Evolutionary conservation across 2,329 filamentous ascomycete genomes (phyloP), one percentile per base, ranked within the genome.

Genomic region (Aspergillus phoenicis): DNA sequence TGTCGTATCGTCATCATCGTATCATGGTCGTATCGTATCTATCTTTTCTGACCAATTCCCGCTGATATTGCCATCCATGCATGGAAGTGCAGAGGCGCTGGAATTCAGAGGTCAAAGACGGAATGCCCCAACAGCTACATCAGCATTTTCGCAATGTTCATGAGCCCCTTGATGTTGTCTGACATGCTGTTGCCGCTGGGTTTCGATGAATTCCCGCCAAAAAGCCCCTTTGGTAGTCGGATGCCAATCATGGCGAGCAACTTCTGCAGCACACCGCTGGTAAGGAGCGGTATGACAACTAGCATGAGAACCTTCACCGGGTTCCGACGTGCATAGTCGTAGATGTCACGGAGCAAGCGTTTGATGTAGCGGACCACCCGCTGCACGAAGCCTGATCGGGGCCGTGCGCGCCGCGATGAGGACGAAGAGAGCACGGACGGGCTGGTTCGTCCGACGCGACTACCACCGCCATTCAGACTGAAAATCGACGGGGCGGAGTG

Each of bases 221-320:
- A 72, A 61, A 93, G 72, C 11, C 82, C 77, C 5, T 82, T 81
- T 0, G 93, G 93, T 65, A 97, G 77, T 64, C 89, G 84, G 62
- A 98, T 82, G 22, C 93, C 93, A 75, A 97, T 90, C 72, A 88
- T 87, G 39, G 86, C 85, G 49, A 97, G 84, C 48, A 97, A 81
- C 51, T 89, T 91, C 8, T 88, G 88, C 66, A 97, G 79, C 28
- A 91, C 89, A 33, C 94, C 94, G 55, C 91, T 91, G 1, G 89
- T 93, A 70, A 97, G 81, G 60, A 98, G 83, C 8, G 94, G 94
- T 85, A 97, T 87, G 70, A 97, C 85, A 64, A 97, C 89, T 64
- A 93, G 85, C 82, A 91, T 83, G 81, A 97, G 91, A 52, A 96
- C 91, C 79, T 96, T 96, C 73, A 92, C 80, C 0, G 93, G 94